These are phyloP conservation scores for Scenedesmus sp. DNA, from an alignment of 163 green algal genomes.

Conservation along the genomic window DNA sequence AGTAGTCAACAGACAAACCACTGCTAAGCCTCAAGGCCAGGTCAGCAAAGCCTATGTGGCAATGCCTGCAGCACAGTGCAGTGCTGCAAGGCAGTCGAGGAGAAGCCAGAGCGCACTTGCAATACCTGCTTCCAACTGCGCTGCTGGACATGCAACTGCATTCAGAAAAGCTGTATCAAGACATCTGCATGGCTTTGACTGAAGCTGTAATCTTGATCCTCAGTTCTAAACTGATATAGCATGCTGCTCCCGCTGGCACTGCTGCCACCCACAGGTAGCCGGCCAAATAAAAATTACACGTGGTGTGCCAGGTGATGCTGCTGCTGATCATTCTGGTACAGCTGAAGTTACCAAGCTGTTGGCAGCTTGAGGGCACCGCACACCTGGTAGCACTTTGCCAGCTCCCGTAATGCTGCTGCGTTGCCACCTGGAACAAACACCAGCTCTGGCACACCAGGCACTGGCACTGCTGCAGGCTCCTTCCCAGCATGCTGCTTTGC, in stretches of 20 bases:
- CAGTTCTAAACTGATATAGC: neutral
- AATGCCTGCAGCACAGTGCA: neutral
- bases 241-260: neutral
- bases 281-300: no score
- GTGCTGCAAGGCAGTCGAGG: neutral
- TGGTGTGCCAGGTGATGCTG: neutral
- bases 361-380: neutral
- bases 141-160: neutral
- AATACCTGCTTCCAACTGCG: neutral
- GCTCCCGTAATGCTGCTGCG: slow-evolving; percentile 72
- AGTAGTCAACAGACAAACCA: neutral
- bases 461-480: neutral
- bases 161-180: no score
- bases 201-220: no score
- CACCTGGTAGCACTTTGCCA: slow-evolving; percentile 73
- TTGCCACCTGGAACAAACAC: slow-evolving; percentile 49
- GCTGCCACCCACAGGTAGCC: neutral
- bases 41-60: neutral
- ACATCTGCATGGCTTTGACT: no score
- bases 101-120: neutral
- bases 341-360: neutral
- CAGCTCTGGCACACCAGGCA: slow-evolving; percentile 47
- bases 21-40: neutral
- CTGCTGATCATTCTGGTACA: neutral
- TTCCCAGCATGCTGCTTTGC: slow-evolving; percentile 19